These are phyloP conservation scores for Apiotrichum gracile DNA, from an alignment of 1,284 basidiomycete species.

Conservation along the genomic window DNA sequence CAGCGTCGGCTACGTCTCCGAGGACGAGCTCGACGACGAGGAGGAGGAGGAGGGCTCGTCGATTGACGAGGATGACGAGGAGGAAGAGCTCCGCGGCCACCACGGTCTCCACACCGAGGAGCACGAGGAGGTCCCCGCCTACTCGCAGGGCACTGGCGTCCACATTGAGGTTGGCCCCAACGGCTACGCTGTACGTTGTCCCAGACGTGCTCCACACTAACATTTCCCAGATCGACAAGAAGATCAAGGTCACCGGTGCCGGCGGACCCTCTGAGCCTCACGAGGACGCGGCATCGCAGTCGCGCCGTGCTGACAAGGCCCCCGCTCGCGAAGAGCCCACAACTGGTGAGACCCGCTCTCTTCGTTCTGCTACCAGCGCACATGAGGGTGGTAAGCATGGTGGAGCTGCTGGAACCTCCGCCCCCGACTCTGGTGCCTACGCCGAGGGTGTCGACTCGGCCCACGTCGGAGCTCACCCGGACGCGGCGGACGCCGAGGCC, in stretches of 20 bases:
- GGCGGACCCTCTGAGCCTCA: slow-evolving; percentile 13
- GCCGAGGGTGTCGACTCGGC: background rate
- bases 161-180: slow-evolving; percentile 56
- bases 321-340: slow-evolving; percentile 40
- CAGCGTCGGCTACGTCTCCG: slow-evolving; percentile 60
- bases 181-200: slow-evolving; percentile 64
- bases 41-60: slow-evolving; percentile 64
- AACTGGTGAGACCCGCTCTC: slow-evolving; percentile 37
- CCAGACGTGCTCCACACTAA: background rate
- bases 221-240: slow-evolving; percentile 27
- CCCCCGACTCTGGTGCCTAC: background rate
- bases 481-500: too few relatives aligned
- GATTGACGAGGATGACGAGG: slow-evolving; percentile 65
- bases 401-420: background rate
- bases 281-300: slow-evolving; percentile 11
- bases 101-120: slow-evolving; percentile 50
- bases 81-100: slow-evolving; percentile 49
- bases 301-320: slow-evolving; percentile 44
- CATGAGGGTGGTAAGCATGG: background rate
- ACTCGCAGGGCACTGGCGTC: slow-evolving; percentile 45
- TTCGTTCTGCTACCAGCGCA: background rate
- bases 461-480: too few relatives aligned
- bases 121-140: slow-evolving; percentile 49
- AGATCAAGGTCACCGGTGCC: slow-evolving; percentile 12
- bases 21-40: slow-evolving; percentile 66